A percentile compares a stretch with the other conserved stretches of the same genome.
These are phyloP conservation scores for Rosa lucieae DNA, from an alignment of 306 rosid species.

Conservation along the genomic window DNA sequence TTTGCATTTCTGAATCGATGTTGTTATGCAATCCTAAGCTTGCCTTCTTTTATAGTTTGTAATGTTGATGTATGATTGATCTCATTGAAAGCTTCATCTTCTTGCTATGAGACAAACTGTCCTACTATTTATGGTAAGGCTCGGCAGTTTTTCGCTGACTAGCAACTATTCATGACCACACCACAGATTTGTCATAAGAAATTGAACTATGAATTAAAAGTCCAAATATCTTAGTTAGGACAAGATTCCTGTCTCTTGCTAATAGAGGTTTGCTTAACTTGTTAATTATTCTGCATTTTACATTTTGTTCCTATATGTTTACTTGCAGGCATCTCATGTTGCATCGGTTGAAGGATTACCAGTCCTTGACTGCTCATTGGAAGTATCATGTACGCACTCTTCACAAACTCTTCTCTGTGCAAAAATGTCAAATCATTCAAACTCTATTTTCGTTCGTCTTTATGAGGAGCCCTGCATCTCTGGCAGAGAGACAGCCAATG, in stretches of 20 bases:
- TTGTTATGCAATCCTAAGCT: not conserved
- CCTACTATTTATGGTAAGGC: not conserved
- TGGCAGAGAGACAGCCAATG: not conserved
- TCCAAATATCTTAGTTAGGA: not conserved
- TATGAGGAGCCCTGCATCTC: conserved; percentile 13
- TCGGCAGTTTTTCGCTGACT: not conserved
- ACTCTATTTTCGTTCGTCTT: conserved; percentile 4
- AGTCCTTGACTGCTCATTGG: conserved; percentile 66
- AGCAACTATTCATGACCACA: not conserved
- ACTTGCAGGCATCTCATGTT: conserved; percentile 71
- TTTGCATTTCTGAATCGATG: not conserved
- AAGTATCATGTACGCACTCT: conserved; percentile 67
- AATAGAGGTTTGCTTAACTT: conserved; percentile 6
- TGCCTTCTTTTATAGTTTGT: not conserved
- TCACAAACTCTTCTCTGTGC: conserved; percentile 12
- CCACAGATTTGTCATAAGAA: not conserved
- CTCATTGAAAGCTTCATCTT: not conserved
- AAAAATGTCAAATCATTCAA: conserved; percentile 13
- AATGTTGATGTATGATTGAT: not conserved
- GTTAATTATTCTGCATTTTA: conserved; percentile 7
- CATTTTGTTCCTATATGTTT: conserved; percentile 17
- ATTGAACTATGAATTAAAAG: not conserved
- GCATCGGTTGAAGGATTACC: conserved; percentile 76
- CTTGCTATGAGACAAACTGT: not conserved
- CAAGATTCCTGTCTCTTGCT: not conserved